Evolutionary conservation across 257 asterid genomes (phyloP).

Genomic region (Linaria vulgaris): DNA sequence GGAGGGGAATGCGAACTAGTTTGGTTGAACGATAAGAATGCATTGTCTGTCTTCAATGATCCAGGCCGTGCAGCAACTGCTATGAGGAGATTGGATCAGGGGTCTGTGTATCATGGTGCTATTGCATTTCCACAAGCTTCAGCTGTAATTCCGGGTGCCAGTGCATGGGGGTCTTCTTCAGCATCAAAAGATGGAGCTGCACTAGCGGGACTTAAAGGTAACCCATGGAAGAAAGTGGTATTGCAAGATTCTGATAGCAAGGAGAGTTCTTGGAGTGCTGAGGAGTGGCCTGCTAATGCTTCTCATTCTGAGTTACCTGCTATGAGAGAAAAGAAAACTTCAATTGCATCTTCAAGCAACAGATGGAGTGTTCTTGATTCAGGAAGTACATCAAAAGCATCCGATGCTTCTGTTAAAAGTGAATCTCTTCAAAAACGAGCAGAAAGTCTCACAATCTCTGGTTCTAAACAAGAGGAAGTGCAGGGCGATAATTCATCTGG

Average conservation of each 20-base stretch:
- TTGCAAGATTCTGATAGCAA: constrained; percentile 53
- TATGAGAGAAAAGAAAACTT: constrained; percentile 45
- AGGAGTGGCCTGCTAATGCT: constrained; percentile 53
- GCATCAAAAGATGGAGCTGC: constrained; percentile 44
- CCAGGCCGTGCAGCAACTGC: constrained; percentile 97
- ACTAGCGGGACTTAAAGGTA: constrained; percentile 42
- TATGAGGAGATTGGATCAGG: constrained; percentile 96
- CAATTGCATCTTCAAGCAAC: constrained; percentile 48
- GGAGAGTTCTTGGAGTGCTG: constrained; percentile 68
- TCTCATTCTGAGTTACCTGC: constrained; percentile 35
- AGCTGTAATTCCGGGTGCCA: constrained; percentile 32
- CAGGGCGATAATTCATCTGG: constrained; percentile 30
- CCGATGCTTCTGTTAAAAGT: constrained; percentile 28
- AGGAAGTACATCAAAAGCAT: constrained; percentile 42
- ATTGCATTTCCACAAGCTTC: constrained; percentile 50
- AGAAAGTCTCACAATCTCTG: constrained; percentile 28
- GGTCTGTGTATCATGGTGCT: constrained; percentile 88
- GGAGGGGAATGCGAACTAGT: constrained; percentile 98
- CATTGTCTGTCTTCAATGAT: constrained; percentile 87
- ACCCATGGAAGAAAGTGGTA: constrained; percentile 77
- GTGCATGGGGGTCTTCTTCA: constrained; percentile 59
- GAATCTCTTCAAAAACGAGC: constrained; percentile 30
- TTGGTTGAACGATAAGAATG: constrained; percentile 96
- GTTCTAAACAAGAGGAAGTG: constrained; percentile 25
- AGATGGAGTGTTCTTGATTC: constrained; percentile 71